Evolutionary conservation across 192 early-diverging fungal genomes (phyloP), one percentile per base, ranked within the genome.

Genomic region (Linnemannia elongata): DNA sequence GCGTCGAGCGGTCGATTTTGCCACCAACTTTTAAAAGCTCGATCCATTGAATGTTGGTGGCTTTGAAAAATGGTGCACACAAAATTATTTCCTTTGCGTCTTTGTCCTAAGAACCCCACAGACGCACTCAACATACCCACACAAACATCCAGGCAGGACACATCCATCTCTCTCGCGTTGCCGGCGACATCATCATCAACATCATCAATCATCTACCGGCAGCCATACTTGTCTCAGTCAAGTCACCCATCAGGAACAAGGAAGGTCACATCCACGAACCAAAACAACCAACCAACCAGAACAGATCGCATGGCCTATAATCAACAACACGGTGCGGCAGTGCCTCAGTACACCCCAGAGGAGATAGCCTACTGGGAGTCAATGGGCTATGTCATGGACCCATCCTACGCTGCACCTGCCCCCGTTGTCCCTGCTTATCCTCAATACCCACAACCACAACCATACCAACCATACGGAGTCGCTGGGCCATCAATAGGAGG

Each of bases 311-410:
- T 83, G 82, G 74, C 82, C 33, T 78, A 83, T 35, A 54, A 30
- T 49, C 60, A 82, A 27, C 69, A 24, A 35, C 42, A 36, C 22
- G 74, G 73, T 27, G 69, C 77, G 35, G 76, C 41, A 8, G 72
- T 38, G 20, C 75, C 70, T 3, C 85, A 87, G 27, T 78, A 77
- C 35, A 78, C 85, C 4, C 68, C 79, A 30, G 85, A 87, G 22
- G 85, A 87, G 57, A 81, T 87, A 75, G 85, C 85, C 36, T 87
- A 87, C 72, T 87, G 85, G 85, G 80, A 80, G 55, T 85, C 88
- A 27, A 44, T 78, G 17, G 82, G 77, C 66, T 85, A 82, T 41
- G 75, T 81, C 36, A 79, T 79, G 54, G 87, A 88, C 69, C 72
- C 81, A 45, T 75, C 76, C 33, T 72, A 75, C 42, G 33, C 38